A percentile compares a stretch with the other conserved stretches of the same genome.
Conservation (phyloP, 2,329 filamentous ascomycete species). For the Trichoderma lentiforme region DNA sequence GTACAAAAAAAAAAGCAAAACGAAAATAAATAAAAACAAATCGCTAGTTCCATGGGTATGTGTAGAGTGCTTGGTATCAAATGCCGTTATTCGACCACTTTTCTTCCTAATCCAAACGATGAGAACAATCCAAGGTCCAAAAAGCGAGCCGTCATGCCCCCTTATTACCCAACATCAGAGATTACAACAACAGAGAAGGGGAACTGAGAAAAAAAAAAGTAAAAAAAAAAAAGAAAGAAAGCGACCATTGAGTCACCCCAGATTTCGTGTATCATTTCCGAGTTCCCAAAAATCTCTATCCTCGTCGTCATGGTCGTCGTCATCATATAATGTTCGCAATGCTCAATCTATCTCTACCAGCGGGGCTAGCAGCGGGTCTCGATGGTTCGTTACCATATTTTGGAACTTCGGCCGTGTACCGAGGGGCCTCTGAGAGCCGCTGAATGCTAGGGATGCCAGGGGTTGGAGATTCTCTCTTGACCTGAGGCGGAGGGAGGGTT, state of each 20-base stretch:
- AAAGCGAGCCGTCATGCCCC: not conserved
- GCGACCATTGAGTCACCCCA: not conserved
- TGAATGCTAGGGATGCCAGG: slow-evolving; percentile 27
- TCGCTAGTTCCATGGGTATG: slow-evolving; percentile 10
- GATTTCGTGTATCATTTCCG: slow-evolving; percentile 12
- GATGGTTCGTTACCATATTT: slow-evolving; percentile 23
- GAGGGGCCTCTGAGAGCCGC: slow-evolving; percentile 31
- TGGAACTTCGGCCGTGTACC: slow-evolving; percentile 29
- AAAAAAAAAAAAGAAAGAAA: not conserved
- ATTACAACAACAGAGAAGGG: not conserved
- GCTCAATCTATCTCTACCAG: slow-evolving; percentile 35
- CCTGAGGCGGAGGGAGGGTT: slow-evolving; percentile 32
- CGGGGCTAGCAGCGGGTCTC: slow-evolving; percentile 30
- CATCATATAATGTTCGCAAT: slow-evolving; percentile 45
- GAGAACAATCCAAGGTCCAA: not conserved
- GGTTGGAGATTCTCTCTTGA: slow-evolving; percentile 34
- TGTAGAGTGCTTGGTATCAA: slow-evolving; percentile 14
- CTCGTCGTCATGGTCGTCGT: not conserved
- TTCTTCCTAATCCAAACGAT: slow-evolving; percentile 7
- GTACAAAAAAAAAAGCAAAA: not conserved
- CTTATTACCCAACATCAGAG: not conserved
- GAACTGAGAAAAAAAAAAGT: not conserved
- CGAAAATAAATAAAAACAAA: not conserved
- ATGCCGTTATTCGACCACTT: slow-evolving; percentile 9
- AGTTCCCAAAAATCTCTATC: not conserved